Percentiles rank a stretch among this genome's conserved stretches.
Evolutionary conservation across 2,329 filamentous ascomycete genomes (phyloP).

Genomic region (Diaporthe caulivora): DNA sequence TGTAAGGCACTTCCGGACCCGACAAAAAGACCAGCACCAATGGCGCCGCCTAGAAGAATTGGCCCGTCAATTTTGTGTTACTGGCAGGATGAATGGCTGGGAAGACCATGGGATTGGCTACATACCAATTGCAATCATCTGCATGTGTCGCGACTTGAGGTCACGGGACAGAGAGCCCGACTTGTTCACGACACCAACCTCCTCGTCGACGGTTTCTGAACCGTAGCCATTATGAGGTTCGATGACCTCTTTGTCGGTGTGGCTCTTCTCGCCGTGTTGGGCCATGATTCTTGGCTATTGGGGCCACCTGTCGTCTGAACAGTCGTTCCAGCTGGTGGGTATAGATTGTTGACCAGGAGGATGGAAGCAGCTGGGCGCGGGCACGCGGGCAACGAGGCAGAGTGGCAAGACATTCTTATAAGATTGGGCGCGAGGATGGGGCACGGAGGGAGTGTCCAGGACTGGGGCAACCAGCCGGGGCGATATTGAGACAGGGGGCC

Average conservation of each 20-base stretch:
- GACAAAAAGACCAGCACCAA: constrained; percentile 75
- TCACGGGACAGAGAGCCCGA: constrained; percentile 50
- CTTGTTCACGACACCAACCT: constrained; percentile 52
- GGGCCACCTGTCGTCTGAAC: background rate
- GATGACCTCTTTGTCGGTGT: constrained; percentile 41
- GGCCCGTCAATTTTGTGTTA: background rate
- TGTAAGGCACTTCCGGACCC: constrained; percentile 72
- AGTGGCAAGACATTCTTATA: constrained; percentile 27
- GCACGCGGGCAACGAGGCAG: background rate
- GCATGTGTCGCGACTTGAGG: constrained; percentile 56
- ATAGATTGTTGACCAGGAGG: background rate
- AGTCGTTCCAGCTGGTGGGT: background rate
- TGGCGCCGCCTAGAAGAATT: constrained; percentile 53
- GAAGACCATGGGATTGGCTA: background rate
- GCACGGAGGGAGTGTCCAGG: constrained; percentile 21
- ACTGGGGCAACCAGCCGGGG: constrained; percentile 3
- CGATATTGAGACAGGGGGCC: constrained; percentile 28
- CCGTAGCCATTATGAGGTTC: constrained; percentile 40
- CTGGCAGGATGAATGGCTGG: background rate
- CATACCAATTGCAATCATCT: constrained; percentile 61
- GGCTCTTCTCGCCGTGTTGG: constrained; percentile 44
- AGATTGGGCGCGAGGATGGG: constrained; percentile 8
- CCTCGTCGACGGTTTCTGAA: constrained; percentile 48
- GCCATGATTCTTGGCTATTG: constrained; percentile 43
- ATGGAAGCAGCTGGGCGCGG: background rate